Percentiles rank a stretch among this genome's conserved stretches.
phyloP scores from a whole-genome alignment of 2,329 filamentous ascomycete genomes.

The Xylaria sp. region DNA sequence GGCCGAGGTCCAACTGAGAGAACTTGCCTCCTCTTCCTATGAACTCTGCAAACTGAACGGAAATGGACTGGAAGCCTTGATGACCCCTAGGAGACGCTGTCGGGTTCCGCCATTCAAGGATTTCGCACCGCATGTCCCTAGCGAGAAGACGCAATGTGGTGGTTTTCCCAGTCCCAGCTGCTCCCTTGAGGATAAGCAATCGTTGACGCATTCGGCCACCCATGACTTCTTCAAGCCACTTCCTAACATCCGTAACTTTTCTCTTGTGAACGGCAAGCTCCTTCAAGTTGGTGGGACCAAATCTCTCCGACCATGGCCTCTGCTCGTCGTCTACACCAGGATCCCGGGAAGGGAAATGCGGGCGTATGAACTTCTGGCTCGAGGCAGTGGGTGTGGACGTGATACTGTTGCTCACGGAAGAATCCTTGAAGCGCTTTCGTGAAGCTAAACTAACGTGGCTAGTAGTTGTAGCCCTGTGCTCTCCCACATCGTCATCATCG shows the following conservation, averaged over 20 bases:
- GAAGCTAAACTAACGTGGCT: constrained; percentile 68
- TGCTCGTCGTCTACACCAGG: constrained; percentile 61
- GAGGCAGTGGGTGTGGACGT: constrained; percentile 39
- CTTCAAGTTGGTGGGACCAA: constrained; percentile 76
- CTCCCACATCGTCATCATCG: constrained; percentile 67
- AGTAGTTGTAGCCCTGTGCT: constrained; percentile 59
- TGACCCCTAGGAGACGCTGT: constrained; percentile 65
- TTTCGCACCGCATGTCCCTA: constrained; percentile 76
- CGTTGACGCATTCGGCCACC: constrained; percentile 73
- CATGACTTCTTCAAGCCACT: constrained; percentile 82
- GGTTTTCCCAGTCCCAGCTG: constrained; percentile 92
- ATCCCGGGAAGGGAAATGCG: constrained; percentile 48
- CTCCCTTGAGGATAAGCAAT: constrained; percentile 85
- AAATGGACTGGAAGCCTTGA: constrained; percentile 74
- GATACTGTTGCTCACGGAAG: constrained; percentile 43
- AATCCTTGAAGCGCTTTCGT: constrained; percentile 61
- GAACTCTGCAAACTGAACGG: constrained; percentile 91
- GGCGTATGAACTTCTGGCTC: constrained; percentile 65
- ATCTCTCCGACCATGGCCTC: constrained; percentile 89
- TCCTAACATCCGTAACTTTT: constrained; percentile 86
- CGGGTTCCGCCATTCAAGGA: constrained; percentile 93
- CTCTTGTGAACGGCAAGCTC: constrained; percentile 95
- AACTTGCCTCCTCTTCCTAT: constrained; percentile 84
- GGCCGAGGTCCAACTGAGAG: constrained; percentile 69
- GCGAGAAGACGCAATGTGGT: constrained; percentile 84